phyloP scores from a whole-genome alignment of 1,284 basidiomycete genomes.

The Tranzscheliella williamsii region DNA sequence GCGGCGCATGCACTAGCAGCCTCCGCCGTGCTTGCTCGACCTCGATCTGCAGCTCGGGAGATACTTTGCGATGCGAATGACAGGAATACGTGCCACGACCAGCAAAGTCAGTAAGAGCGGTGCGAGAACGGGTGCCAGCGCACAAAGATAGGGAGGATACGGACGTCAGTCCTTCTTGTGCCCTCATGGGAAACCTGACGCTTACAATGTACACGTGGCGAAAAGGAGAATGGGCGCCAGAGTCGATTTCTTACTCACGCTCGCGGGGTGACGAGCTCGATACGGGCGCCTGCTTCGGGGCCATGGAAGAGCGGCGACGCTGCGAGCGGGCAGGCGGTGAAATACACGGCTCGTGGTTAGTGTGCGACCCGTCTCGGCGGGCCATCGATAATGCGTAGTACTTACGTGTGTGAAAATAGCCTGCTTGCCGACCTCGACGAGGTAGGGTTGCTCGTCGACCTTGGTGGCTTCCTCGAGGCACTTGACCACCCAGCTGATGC shows the following conservation, averaged over 20 bases:
- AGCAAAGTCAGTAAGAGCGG: not conserved
- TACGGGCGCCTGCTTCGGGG: slow-evolving; percentile 25
- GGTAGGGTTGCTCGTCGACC: slow-evolving; percentile 44
- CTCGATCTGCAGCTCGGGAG: not conserved
- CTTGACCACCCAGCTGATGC: slow-evolving; percentile 46
- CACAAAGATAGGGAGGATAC: too few relatives aligned
- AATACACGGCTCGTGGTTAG: not conserved
- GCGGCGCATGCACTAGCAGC: slow-evolving; percentile 29
- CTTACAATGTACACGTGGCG: not conserved
- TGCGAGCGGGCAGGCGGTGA: not conserved
- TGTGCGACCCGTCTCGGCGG: not conserved
- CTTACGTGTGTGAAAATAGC: slow-evolving; percentile 50
- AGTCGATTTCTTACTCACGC: slow-evolving; percentile 57
- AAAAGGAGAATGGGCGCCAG: slow-evolving; percentile 15
- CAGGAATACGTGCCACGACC: not conserved
- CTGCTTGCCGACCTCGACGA: slow-evolving; percentile 54
- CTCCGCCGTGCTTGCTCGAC: slow-evolving; percentile 6
- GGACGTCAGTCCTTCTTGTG: too few relatives aligned
- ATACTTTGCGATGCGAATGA: not conserved
- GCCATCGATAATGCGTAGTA: not conserved
- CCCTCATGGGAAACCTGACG: too few relatives aligned
- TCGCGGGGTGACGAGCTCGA: slow-evolving; percentile 29
- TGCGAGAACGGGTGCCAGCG: not conserved
- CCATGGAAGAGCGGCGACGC: slow-evolving; percentile 37
- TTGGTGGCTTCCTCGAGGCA: slow-evolving; percentile 39